Evolutionary conservation across 2,329 filamentous ascomycete genomes (phyloP).

Genomic region (Cadophora luteo-olivacea): DNA sequence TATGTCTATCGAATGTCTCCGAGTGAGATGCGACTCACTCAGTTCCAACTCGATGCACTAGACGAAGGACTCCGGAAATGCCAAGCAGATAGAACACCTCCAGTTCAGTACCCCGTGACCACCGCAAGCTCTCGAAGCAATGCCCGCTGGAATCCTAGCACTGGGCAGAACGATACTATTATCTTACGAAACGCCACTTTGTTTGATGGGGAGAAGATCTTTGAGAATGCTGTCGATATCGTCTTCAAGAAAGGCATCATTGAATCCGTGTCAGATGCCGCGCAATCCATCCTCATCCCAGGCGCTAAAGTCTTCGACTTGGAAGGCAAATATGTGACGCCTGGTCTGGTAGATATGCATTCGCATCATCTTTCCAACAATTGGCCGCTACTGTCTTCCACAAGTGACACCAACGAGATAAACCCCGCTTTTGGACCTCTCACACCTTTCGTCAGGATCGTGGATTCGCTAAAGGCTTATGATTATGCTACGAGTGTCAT

Average conservation of each 20-base stretch:
- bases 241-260: conserved; percentile 49
- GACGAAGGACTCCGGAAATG: conserved; percentile 40
- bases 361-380: conserved; percentile 48
- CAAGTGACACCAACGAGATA: conserved; percentile 49
- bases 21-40: conserved; percentile 30
- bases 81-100: conserved; percentile 36
- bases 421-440: conserved; percentile 44
- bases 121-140: conserved; percentile 42
- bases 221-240: conserved; percentile 47
- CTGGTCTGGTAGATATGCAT: conserved; percentile 54
- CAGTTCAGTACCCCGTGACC: conserved; percentile 38
- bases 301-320: conserved; percentile 43
- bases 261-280: conserved; percentile 40
- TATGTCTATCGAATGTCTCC: conserved; percentile 35
- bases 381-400: conserved; percentile 46
- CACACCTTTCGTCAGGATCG: conserved; percentile 48
- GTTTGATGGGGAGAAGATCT: conserved; percentile 51
- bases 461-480: conserved; percentile 52
- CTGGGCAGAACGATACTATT: conserved; percentile 48
- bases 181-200: conserved; percentile 51
- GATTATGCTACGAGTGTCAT: conserved; percentile 49
- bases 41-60: conserved; percentile 35
- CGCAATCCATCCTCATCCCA: conserved; percentile 24
- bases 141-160: conserved; percentile 49
- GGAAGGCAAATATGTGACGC: conserved; percentile 50